Percentiles rank a stretch among this genome's conserved stretches.
phyloP scores from a whole-genome alignment of 1,284 basidiomycete species.

The Ganoderma sinense region DNA sequence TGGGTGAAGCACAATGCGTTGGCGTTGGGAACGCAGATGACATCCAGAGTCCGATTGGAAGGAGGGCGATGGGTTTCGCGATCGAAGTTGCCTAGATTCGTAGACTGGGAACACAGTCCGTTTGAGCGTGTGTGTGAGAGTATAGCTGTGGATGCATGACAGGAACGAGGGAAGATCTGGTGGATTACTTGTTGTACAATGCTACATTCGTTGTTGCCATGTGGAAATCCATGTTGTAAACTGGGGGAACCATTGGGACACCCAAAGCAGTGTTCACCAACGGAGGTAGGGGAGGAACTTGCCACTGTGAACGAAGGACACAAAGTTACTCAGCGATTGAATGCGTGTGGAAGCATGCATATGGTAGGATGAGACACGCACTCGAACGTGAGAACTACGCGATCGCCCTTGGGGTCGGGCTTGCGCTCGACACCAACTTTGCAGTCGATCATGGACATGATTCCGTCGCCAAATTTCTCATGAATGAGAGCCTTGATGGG shows the following conservation, averaged over 20 bases:
- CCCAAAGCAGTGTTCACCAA: slow-evolving; percentile 49
- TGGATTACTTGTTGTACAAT: slow-evolving; percentile 12
- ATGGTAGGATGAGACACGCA: slow-evolving; percentile 49
- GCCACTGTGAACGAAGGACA: slow-evolving; percentile 50
- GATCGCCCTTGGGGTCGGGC: slow-evolving; percentile 83
- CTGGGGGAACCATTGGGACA: background rate
- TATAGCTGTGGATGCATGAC: background rate
- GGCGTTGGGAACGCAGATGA: slow-evolving; percentile 60
- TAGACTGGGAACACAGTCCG: background rate
- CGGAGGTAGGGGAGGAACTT: slow-evolving; percentile 78
- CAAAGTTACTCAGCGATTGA: slow-evolving; percentile 8
- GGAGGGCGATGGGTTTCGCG: slow-evolving; percentile 61
- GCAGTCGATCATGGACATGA: slow-evolving; percentile 93
- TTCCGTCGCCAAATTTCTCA: slow-evolving; percentile 93
- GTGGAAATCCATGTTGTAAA: background rate
- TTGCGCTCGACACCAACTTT: slow-evolving; percentile 78
- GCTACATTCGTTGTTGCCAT: background rate
- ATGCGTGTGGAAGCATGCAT: background rate
- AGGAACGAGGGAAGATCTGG: background rate
- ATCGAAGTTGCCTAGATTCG: slow-evolving; percentile 35
- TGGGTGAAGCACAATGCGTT: slow-evolving; percentile 60
- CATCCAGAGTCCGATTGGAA: slow-evolving; percentile 54
- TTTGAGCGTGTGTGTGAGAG: background rate
- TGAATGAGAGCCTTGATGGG: slow-evolving; percentile 88
- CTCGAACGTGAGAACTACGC: slow-evolving; percentile 86